Evolutionary conservation across 2,329 filamentous ascomycete genomes (phyloP), one percentile per base, ranked within the genome.

Genomic region (Fonsecaea erecta): DNA sequence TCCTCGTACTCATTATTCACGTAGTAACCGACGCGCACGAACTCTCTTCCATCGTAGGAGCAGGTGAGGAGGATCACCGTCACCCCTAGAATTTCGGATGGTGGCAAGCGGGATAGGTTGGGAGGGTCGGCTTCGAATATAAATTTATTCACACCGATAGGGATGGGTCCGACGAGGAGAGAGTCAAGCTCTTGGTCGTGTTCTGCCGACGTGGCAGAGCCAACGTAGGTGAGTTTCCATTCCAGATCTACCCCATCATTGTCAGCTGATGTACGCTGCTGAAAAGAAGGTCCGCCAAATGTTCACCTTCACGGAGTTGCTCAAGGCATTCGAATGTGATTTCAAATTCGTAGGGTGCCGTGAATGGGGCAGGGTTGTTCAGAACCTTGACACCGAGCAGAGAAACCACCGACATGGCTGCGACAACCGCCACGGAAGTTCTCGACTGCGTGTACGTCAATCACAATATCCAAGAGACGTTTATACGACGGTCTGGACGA

Each of bases 1-100:
- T 91, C 90, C 73, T 96, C 92, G 78, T 99, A 99, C 79, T 99
- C 96, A 75, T 99, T 99, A 85, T 98, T 99, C 74, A 99, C 95
- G 73, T 99, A 99, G 86, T 99, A 99, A 68, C 95, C 95, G 48
- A 99, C 94, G 71, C 95, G 93, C 43, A 99, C 93, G 74, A 99
- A 99, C 79, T 99, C 95, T 75, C 95, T 88, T 60, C 91, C 90
- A 74, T 99, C 95, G 81, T 99, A 99, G 78, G 92, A 91, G 81
- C 95, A 98, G 64, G 93, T 97, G 71, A 99, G 86, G 62, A 99
- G 89, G 73, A 99, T 93, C 74, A 99, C 95, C 3, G 95, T 99
- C 57, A 99, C 96, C 66, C 95, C 95, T 52, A 99, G 86, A 73
- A 99, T 93, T 80, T 99, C 96, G 72, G 92, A 93, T 72, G 93